Percentiles rank a stretch among this genome's conserved stretches.
These are phyloP conservation scores for Epichloe amarillans DNA, from an alignment of 2,329 filamentous ascomycete genomes.

Conservation along the genomic window DNA sequence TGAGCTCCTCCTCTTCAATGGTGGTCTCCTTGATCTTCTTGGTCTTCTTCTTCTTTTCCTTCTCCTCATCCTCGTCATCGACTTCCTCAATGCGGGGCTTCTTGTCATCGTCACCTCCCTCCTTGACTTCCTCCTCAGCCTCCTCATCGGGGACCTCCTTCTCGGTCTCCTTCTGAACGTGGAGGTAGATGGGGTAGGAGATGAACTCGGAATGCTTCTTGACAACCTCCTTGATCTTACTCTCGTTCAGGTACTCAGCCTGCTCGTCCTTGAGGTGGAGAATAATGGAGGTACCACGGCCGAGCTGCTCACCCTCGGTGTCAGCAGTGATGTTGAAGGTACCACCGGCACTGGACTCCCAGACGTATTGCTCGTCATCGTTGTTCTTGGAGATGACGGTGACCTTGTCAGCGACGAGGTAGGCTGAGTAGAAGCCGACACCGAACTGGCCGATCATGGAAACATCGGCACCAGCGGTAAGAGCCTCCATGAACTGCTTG, in stretches of 20 bases:
- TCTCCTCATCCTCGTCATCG: conserved; percentile 70
- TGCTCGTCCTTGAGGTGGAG: conserved; percentile 99
- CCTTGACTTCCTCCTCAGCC: conserved; percentile 52
- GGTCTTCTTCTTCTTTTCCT: conserved; percentile 92
- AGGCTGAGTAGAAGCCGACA: conserved; percentile 99
- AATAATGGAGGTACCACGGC: conserved; percentile 94
- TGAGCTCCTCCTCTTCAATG: conserved; percentile 98
- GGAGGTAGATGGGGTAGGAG: conserved; percentile 99
- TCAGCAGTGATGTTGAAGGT: conserved; percentile 91
- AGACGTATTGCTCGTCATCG: conserved; percentile 99
- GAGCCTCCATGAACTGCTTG: conserved; percentile 99
- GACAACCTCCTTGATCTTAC: conserved; percentile 99
- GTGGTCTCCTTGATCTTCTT: conserved; percentile 99
- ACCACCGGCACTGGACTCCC: conserved; percentile 94
- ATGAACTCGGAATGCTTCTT: conserved; percentile 99
- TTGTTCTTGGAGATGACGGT: conserved; percentile 98
- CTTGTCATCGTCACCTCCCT: conserved; percentile 73
- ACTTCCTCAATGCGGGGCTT: conserved; percentile 94
- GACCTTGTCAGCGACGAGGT: conserved; percentile 95
- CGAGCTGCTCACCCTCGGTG: conserved; percentile 79
- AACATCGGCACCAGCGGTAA: conserved; percentile 95
- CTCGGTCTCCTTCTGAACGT: conserved; percentile 98
- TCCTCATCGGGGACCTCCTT: conserved; percentile 97
- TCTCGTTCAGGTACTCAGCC: conserved; percentile 94
- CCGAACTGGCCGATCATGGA: conserved; percentile 99